These are phyloP conservation scores for Echium plantagineum DNA, from an alignment of 257 asterid genomes.

Conservation along the genomic window DNA sequence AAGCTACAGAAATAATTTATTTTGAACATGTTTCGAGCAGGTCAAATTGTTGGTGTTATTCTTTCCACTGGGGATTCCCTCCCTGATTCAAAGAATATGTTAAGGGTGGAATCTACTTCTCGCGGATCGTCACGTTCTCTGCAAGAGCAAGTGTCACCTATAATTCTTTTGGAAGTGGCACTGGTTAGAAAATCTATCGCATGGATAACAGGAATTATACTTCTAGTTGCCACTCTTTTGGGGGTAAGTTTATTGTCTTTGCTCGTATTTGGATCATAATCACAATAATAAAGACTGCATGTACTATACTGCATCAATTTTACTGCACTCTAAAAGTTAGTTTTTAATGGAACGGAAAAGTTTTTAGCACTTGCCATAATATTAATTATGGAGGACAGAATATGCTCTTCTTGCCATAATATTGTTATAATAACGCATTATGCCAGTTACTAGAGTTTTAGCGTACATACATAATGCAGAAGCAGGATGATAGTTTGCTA, in stretches of 20 bases:
- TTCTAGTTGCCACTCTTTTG: conserved; percentile 65
- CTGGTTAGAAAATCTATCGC: conserved; percentile 70
- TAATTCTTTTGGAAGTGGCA: conserved; percentile 30
- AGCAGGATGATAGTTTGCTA: too few relatives aligned
- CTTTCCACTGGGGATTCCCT: conserved; percentile 25
- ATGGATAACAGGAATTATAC: conserved; percentile 91
- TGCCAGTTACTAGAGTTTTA: too few relatives aligned
- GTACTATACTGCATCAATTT: neutral
- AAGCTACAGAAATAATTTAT: neutral
- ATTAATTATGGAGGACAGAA: too few relatives aligned
- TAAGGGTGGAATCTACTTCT: conserved; percentile 36
- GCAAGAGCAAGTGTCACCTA: conserved; percentile 34
- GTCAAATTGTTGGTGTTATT: conserved; percentile 74
- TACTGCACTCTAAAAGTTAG: neutral
- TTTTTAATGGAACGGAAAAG: neutral
- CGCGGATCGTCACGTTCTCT: conserved; percentile 58
- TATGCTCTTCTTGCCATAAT: too few relatives aligned
- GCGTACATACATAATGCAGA: too few relatives aligned
- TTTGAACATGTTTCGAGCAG: conserved; percentile 27
- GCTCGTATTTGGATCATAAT: neutral
- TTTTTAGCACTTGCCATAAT: neutral
- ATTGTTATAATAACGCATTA: too few relatives aligned
- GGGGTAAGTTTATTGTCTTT: conserved; percentile 47
- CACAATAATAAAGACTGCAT: neutral
- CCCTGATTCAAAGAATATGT: conserved; percentile 32